These are phyloP conservation scores for Drosera spatulata DNA, from an alignment of 179 eudicot genomes.

Conservation along the genomic window DNA sequence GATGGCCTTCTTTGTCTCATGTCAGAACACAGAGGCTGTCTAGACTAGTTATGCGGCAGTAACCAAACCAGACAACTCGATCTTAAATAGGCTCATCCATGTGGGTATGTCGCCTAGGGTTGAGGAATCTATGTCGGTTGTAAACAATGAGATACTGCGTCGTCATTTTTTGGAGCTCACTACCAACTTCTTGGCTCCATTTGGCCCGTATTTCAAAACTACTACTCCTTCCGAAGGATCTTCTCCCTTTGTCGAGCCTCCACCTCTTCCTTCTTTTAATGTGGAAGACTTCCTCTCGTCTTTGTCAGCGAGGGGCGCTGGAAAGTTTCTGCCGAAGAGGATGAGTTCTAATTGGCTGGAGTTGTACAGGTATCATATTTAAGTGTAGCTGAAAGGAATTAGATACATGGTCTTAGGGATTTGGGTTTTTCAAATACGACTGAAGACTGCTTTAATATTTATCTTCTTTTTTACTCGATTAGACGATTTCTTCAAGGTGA, in stretches of 20 bases:
- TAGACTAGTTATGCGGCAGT: conserved; percentile 69
- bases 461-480: conserved; percentile 1
- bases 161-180: conserved; percentile 97
- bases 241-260: conserved; percentile 88
- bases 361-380: conserved; percentile 52
- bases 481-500: conserved; percentile 84
- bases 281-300: conserved; percentile 65
- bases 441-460: background rate
- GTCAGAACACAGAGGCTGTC: conserved; percentile 93
- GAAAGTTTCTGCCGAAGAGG: conserved; percentile 84
- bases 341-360: conserved; percentile 95
- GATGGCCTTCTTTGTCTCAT: conserved; percentile 95
- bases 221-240: conserved; percentile 79
- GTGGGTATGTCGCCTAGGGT: conserved; percentile 85
- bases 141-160: conserved; percentile 89
- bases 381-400: background rate
- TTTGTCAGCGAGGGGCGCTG: conserved; percentile 92
- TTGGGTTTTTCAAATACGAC: no score
- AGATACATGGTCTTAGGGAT: no score
- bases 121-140: conserved; percentile 98
- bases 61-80: conserved; percentile 88
- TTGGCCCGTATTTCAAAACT: conserved; percentile 84
- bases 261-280: conserved; percentile 58
- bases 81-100: conserved; percentile 91
- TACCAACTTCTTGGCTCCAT: conserved; percentile 88